Base-by-base conservation (phyloP, 2,329 filamentous ascomycete genomes). In the Beauveria brongniartii region DNA sequence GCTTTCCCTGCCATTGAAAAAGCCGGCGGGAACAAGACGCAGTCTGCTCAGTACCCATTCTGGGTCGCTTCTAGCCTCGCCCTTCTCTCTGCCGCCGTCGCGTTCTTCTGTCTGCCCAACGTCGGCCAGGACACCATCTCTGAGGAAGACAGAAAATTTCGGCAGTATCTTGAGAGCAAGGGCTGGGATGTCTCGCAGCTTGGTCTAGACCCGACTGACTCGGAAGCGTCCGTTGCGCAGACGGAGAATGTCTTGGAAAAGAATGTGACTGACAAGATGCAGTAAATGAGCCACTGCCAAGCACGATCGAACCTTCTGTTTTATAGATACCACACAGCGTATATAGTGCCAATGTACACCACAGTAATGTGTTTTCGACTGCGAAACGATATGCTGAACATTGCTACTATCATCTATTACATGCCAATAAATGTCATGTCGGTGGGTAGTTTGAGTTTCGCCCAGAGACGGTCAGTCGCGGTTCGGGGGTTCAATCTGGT, bases 91-190 rank as follows among this genome's bases (percentile, higher is more conserved):
- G 91, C 90, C 0, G 73, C 47, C 22, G 71, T 77, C 12, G 67
- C 78, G 1, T 76, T 88, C 9, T 83, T 91, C 67, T 81, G 82
- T 62, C 73, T 96, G 55, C 92, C 92, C 0, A 76, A 90, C 53
- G 88, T 97, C 63, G 86, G 86, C n/a, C 82, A 95, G 75, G 89
- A 96, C 67, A 96, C 91, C 0, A 95, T 97, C 64, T 83, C 86
- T 1, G 69, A 81, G 18, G 92, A 97, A 73, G 92, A 97, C 68
- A 69, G 78, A 9, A 81, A 82, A 48, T 97, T 96, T 77, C 82
- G 90, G 40, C 82, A 76, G 20, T 96, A 89, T 70, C 77, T 97
- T 14, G 80, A 86, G 68, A 76, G 75, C 28, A 80, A 93, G 62
- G 92, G 92, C 3, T 96, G 88, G 75, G 91, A 96, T 71, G 88